phyloP scores from a whole-genome alignment of 345 rosid species.

The Rhodomyrtus tomentosa region DNA sequence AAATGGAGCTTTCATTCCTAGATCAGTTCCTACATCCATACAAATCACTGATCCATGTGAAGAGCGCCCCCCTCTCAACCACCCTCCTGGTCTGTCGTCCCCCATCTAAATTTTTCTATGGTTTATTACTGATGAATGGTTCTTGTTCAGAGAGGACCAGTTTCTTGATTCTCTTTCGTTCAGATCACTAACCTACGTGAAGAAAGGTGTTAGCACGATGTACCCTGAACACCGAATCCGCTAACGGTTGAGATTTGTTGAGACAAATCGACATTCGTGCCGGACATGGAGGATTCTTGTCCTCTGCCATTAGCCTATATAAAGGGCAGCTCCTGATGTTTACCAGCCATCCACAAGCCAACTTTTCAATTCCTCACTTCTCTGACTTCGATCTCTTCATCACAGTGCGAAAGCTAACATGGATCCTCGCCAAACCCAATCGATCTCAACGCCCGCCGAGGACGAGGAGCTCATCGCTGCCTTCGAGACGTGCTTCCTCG shows the following conservation, averaged over 20 bases:
- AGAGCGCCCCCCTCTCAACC: not conserved
- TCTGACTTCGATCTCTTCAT: not conserved
- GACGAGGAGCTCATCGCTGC: slow-evolving; percentile 21
- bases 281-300: not conserved
- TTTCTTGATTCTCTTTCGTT: not conserved
- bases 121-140: not conserved
- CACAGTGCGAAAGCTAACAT: not conserved
- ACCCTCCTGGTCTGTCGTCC: not conserved
- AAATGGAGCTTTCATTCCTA: not conserved
- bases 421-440: not conserved
- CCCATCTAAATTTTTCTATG: not conserved
- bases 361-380: not conserved
- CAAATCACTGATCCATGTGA: not conserved
- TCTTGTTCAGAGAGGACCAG: not conserved
- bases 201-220: not conserved
- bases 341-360: not conserved
- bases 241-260: not conserved
- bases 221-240: not conserved
- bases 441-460: not conserved
- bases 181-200: not conserved
- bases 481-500: slow-evolving; percentile 11
- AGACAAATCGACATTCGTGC: not conserved
- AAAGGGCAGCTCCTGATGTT: not conserved
- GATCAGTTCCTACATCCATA: not conserved
- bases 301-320: not conserved